A percentile compares a stretch with the other conserved stretches of the same genome.
Conservation (phyloP, 805 yeast genomes). For the Saturnispora gosingensis region DNA sequence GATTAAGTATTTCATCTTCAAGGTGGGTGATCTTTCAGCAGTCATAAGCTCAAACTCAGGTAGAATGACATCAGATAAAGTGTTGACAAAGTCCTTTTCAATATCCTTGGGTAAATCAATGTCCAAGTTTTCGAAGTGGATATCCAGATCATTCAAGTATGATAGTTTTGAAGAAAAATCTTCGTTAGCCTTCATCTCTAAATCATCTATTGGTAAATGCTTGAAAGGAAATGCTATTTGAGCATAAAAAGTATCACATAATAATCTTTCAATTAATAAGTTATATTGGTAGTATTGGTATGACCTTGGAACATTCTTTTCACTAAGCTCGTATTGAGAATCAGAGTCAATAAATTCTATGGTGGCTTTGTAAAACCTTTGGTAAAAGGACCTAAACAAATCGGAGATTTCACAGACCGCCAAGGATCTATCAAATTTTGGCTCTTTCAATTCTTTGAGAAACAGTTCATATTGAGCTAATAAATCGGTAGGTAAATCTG, state of each 20-base stretch:
- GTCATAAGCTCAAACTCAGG: constrained; percentile 27
- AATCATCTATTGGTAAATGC: constrained; percentile 23
- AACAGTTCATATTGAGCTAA: constrained; percentile 21
- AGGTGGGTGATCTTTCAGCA: constrained; percentile 28
- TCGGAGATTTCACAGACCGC: constrained; percentile 29
- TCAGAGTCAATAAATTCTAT: constrained; percentile 15
- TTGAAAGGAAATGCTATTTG: constrained; percentile 28
- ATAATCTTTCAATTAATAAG: constrained; percentile 23
- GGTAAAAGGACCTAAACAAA: constrained; percentile 27
- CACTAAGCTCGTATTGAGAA: constrained; percentile 17
- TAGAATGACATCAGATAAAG: constrained; percentile 18
- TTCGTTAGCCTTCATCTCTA: constrained; percentile 20
- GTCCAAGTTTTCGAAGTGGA: constrained; percentile 23
- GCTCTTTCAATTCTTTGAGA: constrained; percentile 26
- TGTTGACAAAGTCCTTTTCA: constrained; percentile 18
- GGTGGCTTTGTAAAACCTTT: constrained; percentile 20
- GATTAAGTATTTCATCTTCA: constrained; percentile 25
- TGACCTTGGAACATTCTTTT: constrained; percentile 5
- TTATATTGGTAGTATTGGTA: constrained; percentile 20
- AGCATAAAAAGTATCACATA: constrained; percentile 28
- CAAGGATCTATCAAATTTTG: constrained; percentile 28
- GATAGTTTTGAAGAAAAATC: constrained; percentile 23
- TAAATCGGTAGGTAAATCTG: constrained; percentile 23
- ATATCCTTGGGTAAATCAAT: constrained; percentile 19
- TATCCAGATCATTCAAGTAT: constrained; percentile 18